phyloP scores from a whole-genome alignment of 257 asterid species.

The Ehretia macrophylla region DNA sequence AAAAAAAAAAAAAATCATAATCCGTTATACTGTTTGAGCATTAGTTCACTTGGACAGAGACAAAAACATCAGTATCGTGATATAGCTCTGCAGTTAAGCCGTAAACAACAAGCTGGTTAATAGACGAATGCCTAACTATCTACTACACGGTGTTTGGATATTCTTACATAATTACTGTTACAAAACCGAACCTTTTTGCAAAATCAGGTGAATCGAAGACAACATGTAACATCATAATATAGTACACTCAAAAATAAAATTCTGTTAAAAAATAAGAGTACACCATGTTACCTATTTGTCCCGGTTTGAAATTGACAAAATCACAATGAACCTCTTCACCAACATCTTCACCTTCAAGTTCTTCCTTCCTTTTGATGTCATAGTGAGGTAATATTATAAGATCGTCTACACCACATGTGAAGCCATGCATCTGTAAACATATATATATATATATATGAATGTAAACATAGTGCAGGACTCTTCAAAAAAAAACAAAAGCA shows the following conservation, averaged over 20 bases:
- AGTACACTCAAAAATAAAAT: neutral
- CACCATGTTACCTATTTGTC: slow-evolving; percentile 63
- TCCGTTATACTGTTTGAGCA: no score
- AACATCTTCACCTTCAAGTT: slow-evolving; percentile 87
- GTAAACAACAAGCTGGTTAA: no score
- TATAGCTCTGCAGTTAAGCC: no score
- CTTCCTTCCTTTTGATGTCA: slow-evolving; percentile 72
- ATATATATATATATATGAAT: slow-evolving; percentile 6
- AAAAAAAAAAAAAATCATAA: no score
- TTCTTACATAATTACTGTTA: no score
- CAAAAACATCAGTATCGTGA: no score
- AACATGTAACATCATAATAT: no score
- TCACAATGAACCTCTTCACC: slow-evolving; percentile 96
- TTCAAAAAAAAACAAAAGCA: neutral
- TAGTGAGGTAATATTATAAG: slow-evolving; percentile 72
- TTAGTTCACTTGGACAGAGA: no score
- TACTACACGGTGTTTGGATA: no score
- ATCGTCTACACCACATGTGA: slow-evolving; percentile 96
- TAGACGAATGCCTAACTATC: no score
- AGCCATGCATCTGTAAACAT: slow-evolving; percentile 74
- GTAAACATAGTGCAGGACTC: neutral
- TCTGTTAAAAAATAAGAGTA: slow-evolving; percentile 3
- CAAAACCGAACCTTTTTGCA: no score
- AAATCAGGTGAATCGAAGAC: no score
- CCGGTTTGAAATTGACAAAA: slow-evolving; percentile 74